Evolutionary conservation across 2,329 filamentous ascomycete genomes (phyloP).

Genomic region (Trichoderma koningiopsis): DNA sequence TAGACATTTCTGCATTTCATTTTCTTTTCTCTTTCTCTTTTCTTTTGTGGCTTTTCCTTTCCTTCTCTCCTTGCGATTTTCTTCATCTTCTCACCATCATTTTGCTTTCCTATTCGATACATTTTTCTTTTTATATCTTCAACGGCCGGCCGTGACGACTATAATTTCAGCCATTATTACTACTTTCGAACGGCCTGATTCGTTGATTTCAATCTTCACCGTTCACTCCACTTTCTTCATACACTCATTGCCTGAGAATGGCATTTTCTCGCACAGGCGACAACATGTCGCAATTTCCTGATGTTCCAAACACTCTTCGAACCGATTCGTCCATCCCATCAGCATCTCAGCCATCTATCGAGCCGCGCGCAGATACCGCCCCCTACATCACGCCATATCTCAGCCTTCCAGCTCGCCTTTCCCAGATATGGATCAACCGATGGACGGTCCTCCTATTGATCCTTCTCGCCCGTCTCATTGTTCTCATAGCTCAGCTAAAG

Average conservation of each 20-base stretch:
- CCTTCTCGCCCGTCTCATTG: conserved; percentile 77
- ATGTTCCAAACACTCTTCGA: conserved; percentile 43
- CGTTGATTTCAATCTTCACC: conserved; percentile 34
- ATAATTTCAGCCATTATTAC: conserved; percentile 1
- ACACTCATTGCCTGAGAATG: conserved; percentile 36
- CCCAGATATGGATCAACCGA: conserved; percentile 95
- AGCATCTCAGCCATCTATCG: conserved; percentile 37
- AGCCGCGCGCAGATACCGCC: conserved; percentile 56
- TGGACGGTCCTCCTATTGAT: conserved; percentile 92
- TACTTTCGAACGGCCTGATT: conserved; percentile 9
- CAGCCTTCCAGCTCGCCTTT: conserved; percentile 82
- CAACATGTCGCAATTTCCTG: conserved; percentile 39
- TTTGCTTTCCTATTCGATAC: not conserved
- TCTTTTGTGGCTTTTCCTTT: not conserved
- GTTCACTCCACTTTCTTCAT: not conserved
- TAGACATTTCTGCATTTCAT: not conserved
- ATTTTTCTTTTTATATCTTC: not conserved
- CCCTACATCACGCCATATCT: conserved; percentile 86
- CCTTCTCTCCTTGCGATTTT: not conserved
- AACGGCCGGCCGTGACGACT: conserved; percentile 26
- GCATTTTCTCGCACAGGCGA: conserved; percentile 40
- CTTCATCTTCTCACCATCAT: not conserved
- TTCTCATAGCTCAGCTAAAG: conserved; percentile 73
- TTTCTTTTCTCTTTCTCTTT: not conserved
- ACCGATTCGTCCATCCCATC: conserved; percentile 43